Evolutionary conservation across 2,329 filamentous ascomycete genomes (phyloP), one percentile per base, ranked within the genome.

Genomic region (Diaporthe capsici): DNA sequence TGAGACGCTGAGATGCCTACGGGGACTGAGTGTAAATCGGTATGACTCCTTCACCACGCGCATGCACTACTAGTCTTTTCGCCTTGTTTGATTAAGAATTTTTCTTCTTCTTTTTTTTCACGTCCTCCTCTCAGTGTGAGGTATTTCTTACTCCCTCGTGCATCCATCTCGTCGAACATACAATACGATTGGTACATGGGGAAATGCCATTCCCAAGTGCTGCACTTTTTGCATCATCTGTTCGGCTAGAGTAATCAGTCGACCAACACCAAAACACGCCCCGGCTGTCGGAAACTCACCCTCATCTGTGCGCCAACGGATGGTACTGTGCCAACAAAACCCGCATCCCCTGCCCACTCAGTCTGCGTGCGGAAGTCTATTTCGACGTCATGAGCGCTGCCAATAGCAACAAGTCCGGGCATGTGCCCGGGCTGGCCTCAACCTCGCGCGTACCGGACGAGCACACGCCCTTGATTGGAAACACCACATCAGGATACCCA

Each of bases 401-500:
- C 34, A n/a, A 51, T 22, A 55, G 31, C 49, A 42, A 53, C n/a
- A 34, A 39, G 31, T 10, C 65, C 39, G 65, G 47, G 22, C 65
- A n/a, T 39, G n/a, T 17, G 47, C 47, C 47, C 6, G 31, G 34
- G 37, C 65, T 2, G 28, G n/a, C n/a, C 47, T 31, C 65, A 39
- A n/a, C 37, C 47, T 39, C 60, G 25, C n/a, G 42, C 6, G n/a
- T 25, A 34, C 63, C 76, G 34, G 73, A 77, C 31, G 76, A 77
- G 63, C 76, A 60, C 25, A 77, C 70, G 9, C 76, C 73, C 25
- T 67, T 77, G 73, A 39, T 77, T 37, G 49, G 61, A 55, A 55
- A 58, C 42, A 68, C 15, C 71, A 37, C 53, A 22, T n/a, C 76
- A 28, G 8, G 13, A 31, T 57, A 72, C 25, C 44, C 44, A 20